phyloP scores from a whole-genome alignment of 179 eudicot species.

The Heliamphora pulchella region DNA sequence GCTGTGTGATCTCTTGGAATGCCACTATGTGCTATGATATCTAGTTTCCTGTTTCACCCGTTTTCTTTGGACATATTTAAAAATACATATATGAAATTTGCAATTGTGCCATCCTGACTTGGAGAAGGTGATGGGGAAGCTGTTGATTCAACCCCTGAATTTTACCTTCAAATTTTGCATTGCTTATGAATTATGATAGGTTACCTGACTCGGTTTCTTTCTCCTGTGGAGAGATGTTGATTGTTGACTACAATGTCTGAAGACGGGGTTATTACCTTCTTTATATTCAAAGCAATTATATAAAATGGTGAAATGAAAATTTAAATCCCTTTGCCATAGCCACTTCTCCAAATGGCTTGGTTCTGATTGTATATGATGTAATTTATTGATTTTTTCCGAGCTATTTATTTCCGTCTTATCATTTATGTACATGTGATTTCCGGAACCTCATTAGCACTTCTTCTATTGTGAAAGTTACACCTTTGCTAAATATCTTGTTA shows the following conservation, averaged over 20 bases:
- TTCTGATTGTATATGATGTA: background rate
- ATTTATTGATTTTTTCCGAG: background rate
- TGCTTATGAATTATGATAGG: constrained; percentile 2
- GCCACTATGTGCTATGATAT: too few relatives aligned
- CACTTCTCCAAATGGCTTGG: constrained; percentile 4
- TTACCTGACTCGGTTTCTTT: background rate
- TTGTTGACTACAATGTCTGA: background rate
- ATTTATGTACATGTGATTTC: background rate
- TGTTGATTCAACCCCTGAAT: too few relatives aligned
- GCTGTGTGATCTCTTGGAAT: too few relatives aligned
- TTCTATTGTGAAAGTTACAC: background rate
- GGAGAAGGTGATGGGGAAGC: too few relatives aligned
- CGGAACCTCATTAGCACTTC: background rate
- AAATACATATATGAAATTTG: too few relatives aligned
- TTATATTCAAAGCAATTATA: background rate
- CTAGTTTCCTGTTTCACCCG: too few relatives aligned
- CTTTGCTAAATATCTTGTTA: background rate
- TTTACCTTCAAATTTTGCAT: background rate
- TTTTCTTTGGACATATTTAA: too few relatives aligned
- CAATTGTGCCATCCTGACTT: too few relatives aligned
- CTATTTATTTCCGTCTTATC: background rate
- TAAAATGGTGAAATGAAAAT: background rate
- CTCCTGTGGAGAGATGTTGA: background rate
- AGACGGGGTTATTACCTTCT: background rate
- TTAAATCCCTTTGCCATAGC: background rate